phyloP scores from a whole-genome alignment of 345 rosid genomes.

The Sisymbrium irio region DNA sequence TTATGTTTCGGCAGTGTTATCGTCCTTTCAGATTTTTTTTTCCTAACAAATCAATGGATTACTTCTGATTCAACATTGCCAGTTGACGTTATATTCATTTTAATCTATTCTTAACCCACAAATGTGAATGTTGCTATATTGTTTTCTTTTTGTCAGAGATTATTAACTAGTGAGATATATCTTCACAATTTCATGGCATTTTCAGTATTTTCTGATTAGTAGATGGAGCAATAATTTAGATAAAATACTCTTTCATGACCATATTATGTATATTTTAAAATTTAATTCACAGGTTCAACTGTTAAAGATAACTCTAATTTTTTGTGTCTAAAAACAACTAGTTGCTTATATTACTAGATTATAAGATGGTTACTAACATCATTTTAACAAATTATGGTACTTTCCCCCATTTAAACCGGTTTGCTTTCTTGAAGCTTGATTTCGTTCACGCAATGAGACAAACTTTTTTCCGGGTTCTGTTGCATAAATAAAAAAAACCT shows the following conservation, averaged over 20 bases:
- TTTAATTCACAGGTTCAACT: background rate
- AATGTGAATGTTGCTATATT: background rate
- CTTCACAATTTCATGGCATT: background rate
- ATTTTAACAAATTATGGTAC: background rate
- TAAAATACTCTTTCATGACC: background rate
- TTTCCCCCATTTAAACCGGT: slow-evolving; percentile 13
- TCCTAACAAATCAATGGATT: background rate
- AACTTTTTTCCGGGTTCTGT: slow-evolving; percentile 22
- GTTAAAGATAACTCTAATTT: background rate
- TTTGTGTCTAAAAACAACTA: background rate
- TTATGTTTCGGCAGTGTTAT: slow-evolving; percentile 10
- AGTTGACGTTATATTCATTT: background rate
- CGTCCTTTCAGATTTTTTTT: background rate
- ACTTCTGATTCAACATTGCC: background rate
- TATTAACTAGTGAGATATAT: background rate
- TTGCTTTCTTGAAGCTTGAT: slow-evolving; percentile 5
- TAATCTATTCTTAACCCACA: background rate
- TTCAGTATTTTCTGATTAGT: background rate
- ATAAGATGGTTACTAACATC: background rate
- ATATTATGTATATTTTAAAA: background rate
- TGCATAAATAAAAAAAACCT: slow-evolving; percentile 26
- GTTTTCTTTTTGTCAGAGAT: background rate
- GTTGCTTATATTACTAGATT: background rate
- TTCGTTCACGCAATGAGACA: slow-evolving; percentile 31
- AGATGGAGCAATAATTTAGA: background rate